Base-by-base conservation (phyloP, 345 rosid genomes). In the Pelargonium nanum region DNA sequence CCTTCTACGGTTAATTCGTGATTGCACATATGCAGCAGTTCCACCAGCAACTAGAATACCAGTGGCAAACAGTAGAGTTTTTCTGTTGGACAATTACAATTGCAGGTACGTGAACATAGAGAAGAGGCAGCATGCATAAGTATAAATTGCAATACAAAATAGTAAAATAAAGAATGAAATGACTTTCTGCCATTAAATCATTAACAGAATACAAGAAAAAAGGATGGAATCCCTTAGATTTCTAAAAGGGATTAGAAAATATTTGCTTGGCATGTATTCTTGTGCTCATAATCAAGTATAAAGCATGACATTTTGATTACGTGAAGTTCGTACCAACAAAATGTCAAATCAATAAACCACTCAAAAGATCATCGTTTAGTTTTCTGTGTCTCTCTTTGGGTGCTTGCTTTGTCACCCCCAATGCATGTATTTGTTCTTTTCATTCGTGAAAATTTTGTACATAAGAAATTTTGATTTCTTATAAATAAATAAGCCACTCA, bases 41-140 rank as follows among this genome's bases (percentile, higher is more conserved):
- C 97, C 96, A 68, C 95, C 96, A 59, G 91, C 95, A 62, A 81
- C 90, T 55, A 88, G 68, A 53, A 90, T 68, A 62, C 99, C 91
- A 53, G 92, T 72, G 34, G 95, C 90, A 72, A 89, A 80, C 68
- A 93, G 71, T 59, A 90, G 76, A 55, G 78, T 63, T 78, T 88
- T 94, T 81, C 99, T 94, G 81, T 21, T 58, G 61, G 68, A 69
- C 62, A 17, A 69, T 22, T 23, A 17, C 26, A 59, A 40, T 1
- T 40, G 48, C 15, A 40, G 48, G 15, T 40, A 15, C 48, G 15
- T 40, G 48, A 40, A 40, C 48, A 40, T 40, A 40, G 48, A 40
- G 17, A 40, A 40, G 15, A 17, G 48, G 16, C 15, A 40, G 48
- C 48, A 40, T 40, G 48, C 2, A 40, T n/a, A 40, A 6, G 15